Percentiles rank a stretch among this genome's conserved stretches.
phyloP scores from a whole-genome alignment of 805 yeast genomes.

The Debaryomyces tyrocola region DNA sequence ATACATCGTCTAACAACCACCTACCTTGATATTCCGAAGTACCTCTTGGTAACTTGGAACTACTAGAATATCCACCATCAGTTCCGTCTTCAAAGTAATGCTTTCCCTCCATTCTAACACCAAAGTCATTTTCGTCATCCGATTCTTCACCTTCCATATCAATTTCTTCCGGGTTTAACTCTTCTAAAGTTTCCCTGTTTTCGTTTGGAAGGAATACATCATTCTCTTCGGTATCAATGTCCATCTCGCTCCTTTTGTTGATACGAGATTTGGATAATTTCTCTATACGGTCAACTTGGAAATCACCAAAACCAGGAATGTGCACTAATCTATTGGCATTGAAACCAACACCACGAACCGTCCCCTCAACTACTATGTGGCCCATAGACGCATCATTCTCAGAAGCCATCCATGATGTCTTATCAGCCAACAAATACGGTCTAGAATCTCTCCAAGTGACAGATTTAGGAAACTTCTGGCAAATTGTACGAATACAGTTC shows the following conservation, averaged over 20 bases:
- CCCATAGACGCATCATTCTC: constrained; percentile 27
- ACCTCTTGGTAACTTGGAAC: constrained; percentile 59
- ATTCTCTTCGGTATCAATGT: constrained; percentile 21
- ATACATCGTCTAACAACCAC: constrained; percentile 66
- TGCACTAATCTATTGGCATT: constrained; percentile 77
- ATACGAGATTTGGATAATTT: constrained; percentile 24
- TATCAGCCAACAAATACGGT: constrained; percentile 81
- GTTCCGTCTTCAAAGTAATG: constrained; percentile 40
- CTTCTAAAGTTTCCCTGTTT: constrained; percentile 59
- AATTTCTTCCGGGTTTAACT: constrained; percentile 54
- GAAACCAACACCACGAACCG: constrained; percentile 84
- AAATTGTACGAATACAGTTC: constrained; percentile 69
- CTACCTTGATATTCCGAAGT: constrained; percentile 75
- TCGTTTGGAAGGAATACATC: constrained; percentile 30
- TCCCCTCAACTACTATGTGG: constrained; percentile 68
- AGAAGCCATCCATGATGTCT: constrained; percentile 39
- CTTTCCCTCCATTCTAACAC: constrained; percentile 59
- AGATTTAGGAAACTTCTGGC: constrained; percentile 85
- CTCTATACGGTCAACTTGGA: constrained; percentile 69
- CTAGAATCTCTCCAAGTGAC: constrained; percentile 92
- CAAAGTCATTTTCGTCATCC: constrained; percentile 34
- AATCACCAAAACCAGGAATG: constrained; percentile 89
- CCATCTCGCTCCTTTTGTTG: constrained; percentile 10
- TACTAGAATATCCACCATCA: constrained; percentile 23
- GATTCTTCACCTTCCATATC: constrained; percentile 44